Percentiles rank a stretch among this genome's conserved stretches.
These are phyloP conservation scores for Aspergillus saccharolyticus DNA, from an alignment of 495 filamentous ascomycete species.

Conservation along the genomic window DNA sequence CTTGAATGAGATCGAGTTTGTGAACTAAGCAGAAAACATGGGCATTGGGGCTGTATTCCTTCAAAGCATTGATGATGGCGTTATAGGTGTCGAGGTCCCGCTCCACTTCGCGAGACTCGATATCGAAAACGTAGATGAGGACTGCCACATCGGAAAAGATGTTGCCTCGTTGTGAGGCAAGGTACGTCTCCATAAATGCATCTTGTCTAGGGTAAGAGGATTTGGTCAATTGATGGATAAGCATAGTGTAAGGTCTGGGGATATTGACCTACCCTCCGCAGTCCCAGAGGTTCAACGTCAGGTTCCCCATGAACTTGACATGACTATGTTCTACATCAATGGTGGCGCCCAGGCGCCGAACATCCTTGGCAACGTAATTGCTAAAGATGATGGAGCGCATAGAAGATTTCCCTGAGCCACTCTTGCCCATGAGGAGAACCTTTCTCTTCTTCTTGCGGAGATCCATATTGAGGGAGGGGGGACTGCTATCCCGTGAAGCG, in stretches of 20 bases:
- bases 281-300: constrained; percentile 97
- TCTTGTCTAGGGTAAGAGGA: constrained; percentile 58
- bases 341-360: constrained; percentile 88
- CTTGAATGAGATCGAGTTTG: constrained; percentile 97
- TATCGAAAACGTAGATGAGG: constrained; percentile 98
- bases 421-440: constrained; percentile 74
- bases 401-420: constrained; percentile 97
- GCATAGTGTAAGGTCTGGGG: neutral
- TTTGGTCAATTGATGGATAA: neutral
- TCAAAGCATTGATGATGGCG: constrained; percentile 76
- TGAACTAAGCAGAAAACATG: constrained; percentile 90
- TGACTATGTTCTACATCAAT: constrained; percentile 98
- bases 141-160: constrained; percentile 96
- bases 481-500: constrained; percentile 5
- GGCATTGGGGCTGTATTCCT: constrained; percentile 77
- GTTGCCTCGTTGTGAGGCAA: constrained; percentile 86
- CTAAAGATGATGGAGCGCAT: constrained; percentile 98
- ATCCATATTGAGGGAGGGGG: constrained; percentile 30
- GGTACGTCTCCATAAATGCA: constrained; percentile 97
- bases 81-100: constrained; percentile 86
- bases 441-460: constrained; percentile 53
- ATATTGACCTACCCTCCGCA: constrained; percentile 68
- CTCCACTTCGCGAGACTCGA: constrained; percentile 88
- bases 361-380: constrained; percentile 96
- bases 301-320: constrained; percentile 95